These are phyloP conservation scores for Nemania sp. DNA, from an alignment of 2,329 filamentous ascomycete genomes.

Conservation along the genomic window DNA sequence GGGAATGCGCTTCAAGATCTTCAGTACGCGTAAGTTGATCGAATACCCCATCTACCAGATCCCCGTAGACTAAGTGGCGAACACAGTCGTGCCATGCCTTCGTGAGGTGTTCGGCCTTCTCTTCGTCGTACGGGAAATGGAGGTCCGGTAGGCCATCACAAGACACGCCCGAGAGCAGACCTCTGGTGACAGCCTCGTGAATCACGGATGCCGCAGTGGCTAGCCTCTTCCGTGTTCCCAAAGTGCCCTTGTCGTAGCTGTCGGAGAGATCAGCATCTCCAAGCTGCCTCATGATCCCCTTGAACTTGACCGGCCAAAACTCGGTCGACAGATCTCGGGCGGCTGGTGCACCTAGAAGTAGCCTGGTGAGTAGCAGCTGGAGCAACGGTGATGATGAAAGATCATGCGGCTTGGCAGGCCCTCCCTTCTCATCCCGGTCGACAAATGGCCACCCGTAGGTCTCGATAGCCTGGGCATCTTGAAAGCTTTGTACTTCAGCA, in stretches of 20 bases:
- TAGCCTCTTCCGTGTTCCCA: constrained; percentile 76
- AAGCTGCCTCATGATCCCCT: constrained; percentile 63
- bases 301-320: constrained; percentile 68
- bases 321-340: constrained; percentile 63
- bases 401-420: constrained; percentile 35
- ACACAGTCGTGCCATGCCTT: constrained; percentile 70
- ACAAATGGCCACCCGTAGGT: constrained; percentile 73
- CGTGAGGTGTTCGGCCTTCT: constrained; percentile 62
- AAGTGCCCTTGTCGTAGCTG: constrained; percentile 77
- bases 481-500: constrained; percentile 74
- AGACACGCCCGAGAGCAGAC: constrained; percentile 65
- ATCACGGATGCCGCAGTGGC: constrained; percentile 72
- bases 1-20: constrained; percentile 66
- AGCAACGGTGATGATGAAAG: constrained; percentile 65
- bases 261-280: constrained; percentile 74
- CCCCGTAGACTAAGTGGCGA: constrained; percentile 69
- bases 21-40: constrained; percentile 62
- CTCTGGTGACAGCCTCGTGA: constrained; percentile 70
- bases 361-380: constrained; percentile 68
- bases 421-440: constrained; percentile 27
- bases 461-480: constrained; percentile 64
- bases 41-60: constrained; percentile 68
- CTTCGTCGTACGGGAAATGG: constrained; percentile 57
- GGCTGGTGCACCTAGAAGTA: constrained; percentile 69
- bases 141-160: constrained; percentile 35